Conservation (phyloP, 805 yeast genomes). For the Candida hungchunana region DNA sequence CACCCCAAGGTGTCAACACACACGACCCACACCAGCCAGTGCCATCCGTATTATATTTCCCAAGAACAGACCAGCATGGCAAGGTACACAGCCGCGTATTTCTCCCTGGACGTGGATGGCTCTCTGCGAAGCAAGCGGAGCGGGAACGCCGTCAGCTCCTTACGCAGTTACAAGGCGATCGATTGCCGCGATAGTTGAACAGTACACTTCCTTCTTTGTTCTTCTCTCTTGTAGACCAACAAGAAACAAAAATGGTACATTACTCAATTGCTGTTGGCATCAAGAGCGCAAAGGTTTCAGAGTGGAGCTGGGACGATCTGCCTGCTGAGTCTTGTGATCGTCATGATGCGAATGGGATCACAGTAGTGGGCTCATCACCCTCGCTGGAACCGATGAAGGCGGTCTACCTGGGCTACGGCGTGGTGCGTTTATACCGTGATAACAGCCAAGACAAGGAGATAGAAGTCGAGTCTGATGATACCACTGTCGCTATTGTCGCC, state of each 20-base stretch:
- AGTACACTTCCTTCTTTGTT: too few relatives aligned
- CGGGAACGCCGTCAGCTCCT: conserved; percentile 16
- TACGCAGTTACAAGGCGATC: conserved; percentile 1
- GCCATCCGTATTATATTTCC: conserved; percentile 22
- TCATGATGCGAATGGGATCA: too few relatives aligned
- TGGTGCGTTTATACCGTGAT: conserved; percentile 61
- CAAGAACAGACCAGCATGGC: conserved; percentile 32
- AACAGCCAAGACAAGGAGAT: conserved; percentile 7
- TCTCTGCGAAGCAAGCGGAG: conserved; percentile 25
- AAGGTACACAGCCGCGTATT: conserved; percentile 40
- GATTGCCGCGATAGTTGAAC: too few relatives aligned
- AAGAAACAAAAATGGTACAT: too few relatives aligned
- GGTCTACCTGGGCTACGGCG: conserved; percentile 66
- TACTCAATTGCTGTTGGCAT: too few relatives aligned
- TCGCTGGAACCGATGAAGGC: conserved; percentile 35
- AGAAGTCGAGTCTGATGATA: conserved; percentile 46
- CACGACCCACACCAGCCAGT: conserved; percentile 20
- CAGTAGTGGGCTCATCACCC: conserved; percentile 16
- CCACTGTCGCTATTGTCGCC: conserved; percentile 76
- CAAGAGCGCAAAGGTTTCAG: too few relatives aligned
- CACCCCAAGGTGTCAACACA: conserved; percentile 21
- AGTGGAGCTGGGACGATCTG: too few relatives aligned
- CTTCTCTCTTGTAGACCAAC: too few relatives aligned
- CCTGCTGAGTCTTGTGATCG: too few relatives aligned
- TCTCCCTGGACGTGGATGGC: conserved; percentile 51